Base-by-base conservation (phyloP, 2,329 filamentous ascomycete genomes). In the Pseudogymnoascus sp. region DNA sequence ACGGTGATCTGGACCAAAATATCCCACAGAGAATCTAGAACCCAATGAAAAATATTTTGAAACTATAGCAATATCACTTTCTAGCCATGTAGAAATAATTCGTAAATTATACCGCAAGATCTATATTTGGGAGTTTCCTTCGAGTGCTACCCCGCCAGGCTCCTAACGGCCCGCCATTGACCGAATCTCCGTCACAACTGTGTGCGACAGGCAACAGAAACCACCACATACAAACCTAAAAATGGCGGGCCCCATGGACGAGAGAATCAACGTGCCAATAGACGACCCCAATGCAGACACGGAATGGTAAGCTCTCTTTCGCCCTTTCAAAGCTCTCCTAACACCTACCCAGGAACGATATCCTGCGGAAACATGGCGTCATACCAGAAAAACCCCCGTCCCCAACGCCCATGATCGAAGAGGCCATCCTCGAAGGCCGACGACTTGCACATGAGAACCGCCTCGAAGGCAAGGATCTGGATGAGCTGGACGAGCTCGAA, bases 301-400 rank as follows among this genome's bases (percentile, higher is more conserved):
- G 67, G 95, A 99, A 88, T 99, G 95, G 95, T 93, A 79, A 68
- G 62, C 33, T 37, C 33, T 40, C 60, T 19, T 23, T 15, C 33
- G 31, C 53, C 44, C 60, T 9, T 33, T n/a, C 19, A 44, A 61
- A 21, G 19, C 26, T 21, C 37, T 31, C 33, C 37, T 63, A 26
- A 33, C 33, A 56, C 19, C 15, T 21, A 21, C 1, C 23, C 69
- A 97, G 93, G 93, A 99, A 99, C 75, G 95, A 99, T 70, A 99
- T 99, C 72, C 87, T 99, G 64, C 90, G 95, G 70, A 96, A 96
- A 76, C 92, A 99, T 80, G 91, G 92, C 68, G 83, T 99, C 68
- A 97, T 99, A 66, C 95, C 95, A n/a, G 93, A 97, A 75, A 97
- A 96, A 75, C 92, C 93, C 0, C 92, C 93, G 2, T 96, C 93